These are phyloP conservation scores for Colletotrichum euphorbiae DNA, from an alignment of 2,329 filamentous ascomycete species.

Conservation along the genomic window DNA sequence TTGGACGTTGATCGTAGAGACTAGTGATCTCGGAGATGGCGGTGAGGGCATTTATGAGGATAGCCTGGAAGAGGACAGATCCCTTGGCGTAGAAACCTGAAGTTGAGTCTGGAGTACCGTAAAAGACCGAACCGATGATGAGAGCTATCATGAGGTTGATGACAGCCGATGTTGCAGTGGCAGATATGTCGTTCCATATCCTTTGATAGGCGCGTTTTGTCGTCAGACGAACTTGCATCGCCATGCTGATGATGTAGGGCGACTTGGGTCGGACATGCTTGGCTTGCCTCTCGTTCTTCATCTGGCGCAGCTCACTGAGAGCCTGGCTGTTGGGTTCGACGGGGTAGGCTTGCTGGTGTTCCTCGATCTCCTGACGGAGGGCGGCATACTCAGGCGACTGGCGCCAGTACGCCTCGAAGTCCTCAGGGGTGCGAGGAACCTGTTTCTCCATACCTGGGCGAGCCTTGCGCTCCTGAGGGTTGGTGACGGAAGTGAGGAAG, in stretches of 20 bases:
- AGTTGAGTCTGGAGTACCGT: constrained; percentile 60
- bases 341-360: constrained; percentile 60
- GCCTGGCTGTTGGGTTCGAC: constrained; percentile 53
- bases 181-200: constrained; percentile 63
- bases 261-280: constrained; percentile 66
- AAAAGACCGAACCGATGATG: constrained; percentile 73
- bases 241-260: constrained; percentile 67
- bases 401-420: constrained; percentile 68
- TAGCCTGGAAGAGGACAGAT: constrained; percentile 69
- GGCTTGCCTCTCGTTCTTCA: constrained; percentile 63
- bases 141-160: constrained; percentile 67
- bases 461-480: constrained; percentile 68
- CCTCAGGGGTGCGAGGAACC: constrained; percentile 76
- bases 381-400: constrained; percentile 57
- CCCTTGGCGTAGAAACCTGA: constrained; percentile 65
- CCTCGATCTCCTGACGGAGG: constrained; percentile 61
- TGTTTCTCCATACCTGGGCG: constrained; percentile 68
- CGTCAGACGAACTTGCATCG: constrained; percentile 65
- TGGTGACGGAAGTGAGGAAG: constrained; percentile 77
- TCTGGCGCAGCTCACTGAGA: constrained; percentile 56
- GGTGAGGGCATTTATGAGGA: constrained; percentile 69
- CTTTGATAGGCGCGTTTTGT: constrained; percentile 64
- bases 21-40: constrained; percentile 66
- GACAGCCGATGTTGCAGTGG: constrained; percentile 58
- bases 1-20: constrained; percentile 58